Base-by-base conservation (phyloP, 768 basidiomycete species). In the Floccularia luteovirens region DNA sequence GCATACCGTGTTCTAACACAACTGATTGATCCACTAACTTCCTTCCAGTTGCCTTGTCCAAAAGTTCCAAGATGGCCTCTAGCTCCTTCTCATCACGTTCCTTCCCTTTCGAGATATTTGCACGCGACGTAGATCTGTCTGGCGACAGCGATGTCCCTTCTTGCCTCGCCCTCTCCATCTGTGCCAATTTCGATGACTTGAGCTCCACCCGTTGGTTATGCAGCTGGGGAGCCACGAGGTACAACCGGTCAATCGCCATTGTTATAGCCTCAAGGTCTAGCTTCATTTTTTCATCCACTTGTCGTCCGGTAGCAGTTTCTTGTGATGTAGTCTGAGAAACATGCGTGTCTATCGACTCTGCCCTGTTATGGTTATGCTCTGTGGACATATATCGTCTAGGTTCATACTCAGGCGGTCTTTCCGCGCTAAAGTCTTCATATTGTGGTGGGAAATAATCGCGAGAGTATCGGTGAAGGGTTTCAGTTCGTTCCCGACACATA, bases 171-270 rank as follows among this genome's bases (percentile, higher is more conserved):
- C 72, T 72, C 58, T 89, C 85, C 66, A 90, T 74, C 58, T 90
- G 74, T 10, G 74, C 73, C 11, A 81, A 50, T 53, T 89, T 86
- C 19, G 75, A 63, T 4, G 70, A 71, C 51, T 82, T 82, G 32
- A 94, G 74, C 56, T 93, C 92, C n/a, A 88, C 90, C 1, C 96
- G 79, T 58, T 99, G 94, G 55, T 93, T 84, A 43, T 84, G 77
- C 30, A 97, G 60, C 56, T 94, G 92, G 1, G 94, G 93, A 0
- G 90, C 79, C 22, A 83, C 86, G 5, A 75, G 59, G 57, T 96
- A 90, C 8, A 97, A 64, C 25, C 91, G 70, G 56, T 94, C 92
- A 50, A 99, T 93, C 22, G 96, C 92, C 56, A 75, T 73, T 0
- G 88, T 77, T 32, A 98, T 79, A 8, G 74, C 70, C 48, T 96